Percentiles rank a stretch among this genome's conserved stretches.
phyloP scores from a whole-genome alignment of 306 rosid genomes.

The Prunus mira region DNA sequence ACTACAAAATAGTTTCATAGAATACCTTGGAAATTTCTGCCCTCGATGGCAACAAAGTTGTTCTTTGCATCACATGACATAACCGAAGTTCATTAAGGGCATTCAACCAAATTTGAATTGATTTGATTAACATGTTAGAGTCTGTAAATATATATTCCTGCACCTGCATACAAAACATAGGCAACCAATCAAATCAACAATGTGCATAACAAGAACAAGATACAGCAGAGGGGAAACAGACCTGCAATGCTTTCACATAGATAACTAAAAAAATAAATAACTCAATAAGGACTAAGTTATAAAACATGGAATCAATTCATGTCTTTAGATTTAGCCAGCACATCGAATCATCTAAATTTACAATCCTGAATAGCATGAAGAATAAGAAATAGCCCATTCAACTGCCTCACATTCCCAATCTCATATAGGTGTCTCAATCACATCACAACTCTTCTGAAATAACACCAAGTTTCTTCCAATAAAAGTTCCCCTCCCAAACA shows the following conservation, averaged over 20 bases:
- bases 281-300: background rate
- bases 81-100: constrained; percentile 89
- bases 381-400: background rate
- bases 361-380: background rate
- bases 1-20: constrained; percentile 5
- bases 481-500: background rate
- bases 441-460: background rate
- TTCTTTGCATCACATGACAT: constrained; percentile 57
- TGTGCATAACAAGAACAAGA: background rate
- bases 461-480: background rate
- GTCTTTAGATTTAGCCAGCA: background rate
- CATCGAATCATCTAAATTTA: background rate
- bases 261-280: background rate
- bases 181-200: constrained; percentile 3
- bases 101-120: constrained; percentile 80
- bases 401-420: background rate
- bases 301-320: background rate
- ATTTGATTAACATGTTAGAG: constrained; percentile 70
- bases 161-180: constrained; percentile 56
- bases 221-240: background rate
- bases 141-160: constrained; percentile 68
- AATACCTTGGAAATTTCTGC: constrained; percentile 65
- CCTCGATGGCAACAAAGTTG: constrained; percentile 33
- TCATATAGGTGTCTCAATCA: background rate
- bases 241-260: background rate